A percentile compares a stretch with the other conserved stretches of the same genome.
Conservation (phyloP, 352 stramenopile species). For the Pythium brachiatum region DNA sequence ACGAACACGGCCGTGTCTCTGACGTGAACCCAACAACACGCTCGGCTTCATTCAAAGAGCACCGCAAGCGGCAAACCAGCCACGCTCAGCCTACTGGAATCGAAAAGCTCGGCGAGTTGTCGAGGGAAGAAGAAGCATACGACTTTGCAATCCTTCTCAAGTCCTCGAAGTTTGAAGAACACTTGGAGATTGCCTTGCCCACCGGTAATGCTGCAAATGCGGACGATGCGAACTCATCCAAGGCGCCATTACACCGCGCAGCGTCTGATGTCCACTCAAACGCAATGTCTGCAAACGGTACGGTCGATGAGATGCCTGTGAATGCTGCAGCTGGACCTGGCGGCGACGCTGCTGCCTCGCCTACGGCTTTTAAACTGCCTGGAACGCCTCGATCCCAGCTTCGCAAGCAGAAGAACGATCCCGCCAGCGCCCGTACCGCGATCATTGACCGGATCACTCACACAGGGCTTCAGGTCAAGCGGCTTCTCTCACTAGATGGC, state of each 20-base stretch:
- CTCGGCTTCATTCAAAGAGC: not conserved
- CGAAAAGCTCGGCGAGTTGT: slow-evolving; percentile 59
- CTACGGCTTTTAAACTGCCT: not conserved
- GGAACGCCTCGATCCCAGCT: slow-evolving; percentile 5
- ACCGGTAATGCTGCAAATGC: slow-evolving; percentile 3
- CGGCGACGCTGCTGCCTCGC: not conserved
- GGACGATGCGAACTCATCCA: not conserved
- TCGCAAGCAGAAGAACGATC: slow-evolving; percentile 18
- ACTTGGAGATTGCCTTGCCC: slow-evolving; percentile 33
- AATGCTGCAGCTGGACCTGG: not conserved
- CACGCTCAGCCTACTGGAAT: slow-evolving; percentile 2
- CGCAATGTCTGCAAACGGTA: slow-evolving; percentile 4
- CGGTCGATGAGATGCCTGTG: not conserved
- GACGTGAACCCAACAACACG: not conserved
- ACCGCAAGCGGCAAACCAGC: slow-evolving; percentile 1
- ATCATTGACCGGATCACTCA: slow-evolving; percentile 57
- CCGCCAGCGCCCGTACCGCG: slow-evolving; percentile 27
- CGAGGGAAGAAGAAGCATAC: slow-evolving; percentile 69
- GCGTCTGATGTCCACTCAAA: slow-evolving; percentile 6
- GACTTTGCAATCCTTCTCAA: slow-evolving; percentile 86
- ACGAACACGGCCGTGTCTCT: not conserved
- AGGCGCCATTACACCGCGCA: not conserved
- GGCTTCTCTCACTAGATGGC: slow-evolving; percentile 66
- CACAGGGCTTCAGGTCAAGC: slow-evolving; percentile 70
- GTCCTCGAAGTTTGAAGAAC: slow-evolving; percentile 63